Conservation (phyloP, 23 red algal species). For the Rhodosorus marinus region DNA sequence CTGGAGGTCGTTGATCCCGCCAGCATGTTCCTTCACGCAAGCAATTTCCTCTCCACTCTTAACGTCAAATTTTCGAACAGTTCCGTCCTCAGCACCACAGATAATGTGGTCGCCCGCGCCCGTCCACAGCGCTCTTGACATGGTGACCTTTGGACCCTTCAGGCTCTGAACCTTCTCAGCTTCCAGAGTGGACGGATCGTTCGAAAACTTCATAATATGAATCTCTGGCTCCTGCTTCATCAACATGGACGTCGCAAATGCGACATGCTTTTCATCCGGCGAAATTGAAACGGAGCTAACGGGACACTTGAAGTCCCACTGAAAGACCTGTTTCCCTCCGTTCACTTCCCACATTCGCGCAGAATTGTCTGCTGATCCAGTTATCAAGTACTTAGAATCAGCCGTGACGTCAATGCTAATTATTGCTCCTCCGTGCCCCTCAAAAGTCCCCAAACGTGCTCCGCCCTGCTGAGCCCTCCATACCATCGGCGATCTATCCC, state of each 20-base stretch:
- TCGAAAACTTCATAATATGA: constrained; percentile 29
- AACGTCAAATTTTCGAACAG: constrained; percentile 82
- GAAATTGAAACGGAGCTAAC: constrained; percentile 53
- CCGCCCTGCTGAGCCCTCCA: constrained; percentile 60
- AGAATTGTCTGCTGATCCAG: constrained; percentile 80
- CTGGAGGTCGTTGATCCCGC: constrained; percentile 54
- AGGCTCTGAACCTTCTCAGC: constrained; percentile 36
- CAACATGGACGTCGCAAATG: constrained; percentile 58
- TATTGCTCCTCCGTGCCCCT: constrained; percentile 87
- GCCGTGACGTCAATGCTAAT: constrained; percentile 63
- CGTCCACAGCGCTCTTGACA: constrained; percentile 57
- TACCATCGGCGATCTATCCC: constrained; percentile 71
- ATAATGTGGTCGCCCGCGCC: constrained; percentile 40
- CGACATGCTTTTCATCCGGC: constrained; percentile 30
- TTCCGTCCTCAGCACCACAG: constrained; percentile 56
- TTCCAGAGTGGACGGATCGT: constrained; percentile 10
- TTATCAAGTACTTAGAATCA: constrained; percentile 60
- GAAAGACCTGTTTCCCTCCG: constrained; percentile 36
- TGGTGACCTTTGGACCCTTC: constrained; percentile 45
- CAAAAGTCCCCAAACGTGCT: constrained; percentile 88
- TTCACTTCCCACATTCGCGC: constrained; percentile 66
- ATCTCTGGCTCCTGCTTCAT: constrained; percentile 71
- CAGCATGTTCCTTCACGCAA: constrained; percentile 32
- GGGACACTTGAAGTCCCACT: constrained; percentile 56
- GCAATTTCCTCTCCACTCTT: constrained; percentile 58